Evolutionary conservation across 139 green algal genomes (phyloP), one percentile per base, ranked within the genome.

Genomic region (Zygnema cylindricum): DNA sequence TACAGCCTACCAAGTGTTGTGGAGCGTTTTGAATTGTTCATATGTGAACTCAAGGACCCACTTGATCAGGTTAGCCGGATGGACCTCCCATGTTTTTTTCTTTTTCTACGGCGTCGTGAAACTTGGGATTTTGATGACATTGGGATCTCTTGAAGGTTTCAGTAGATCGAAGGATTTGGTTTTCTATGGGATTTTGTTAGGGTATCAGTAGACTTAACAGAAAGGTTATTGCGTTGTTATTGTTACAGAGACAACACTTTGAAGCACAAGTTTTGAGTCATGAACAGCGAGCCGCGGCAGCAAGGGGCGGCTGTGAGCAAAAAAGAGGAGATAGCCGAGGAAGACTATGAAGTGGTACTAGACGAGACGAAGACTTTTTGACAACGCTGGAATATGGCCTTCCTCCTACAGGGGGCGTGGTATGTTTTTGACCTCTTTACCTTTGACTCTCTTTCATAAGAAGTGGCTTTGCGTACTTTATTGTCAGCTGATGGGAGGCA

Each of bases 11-110:
- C 92, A 1, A 96, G 96, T 2, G 90, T 98, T 3, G 95, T 95
- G 32, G 97, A 99, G 93, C 94, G 97, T 35, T 99, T 99, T 93
- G 97, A 99, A 95, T 94, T 99, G 0, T 99, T 98, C 90, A 93
- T 98, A 82, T 92, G 95, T 94, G 97, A 99, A 94, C 92, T 99
- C 84, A 99, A 96, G 1, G 97, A 99, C 90, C 96, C 97, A 0
- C 71, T 98, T 57, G 97, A 99, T 69, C 97, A 99, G 93, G 82
- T 85, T 16, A 54, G 82, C 49, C 16, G 55, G 1, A 35, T 33
- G 16, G 75, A 32, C 71, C 38, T 79, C 16, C 71, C 7, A 40
- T 43, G 36, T 16, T 23, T 79, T n/a, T n/a, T n/a, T n/a, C n/a
- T n/a, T n/a, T n/a, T n/a, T n/a, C n/a, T n/a, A n/a, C n/a, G n/a